Evolutionary conservation across 1,284 basidiomycete genomes (phyloP).

Genomic region (Marasmius oreades): DNA sequence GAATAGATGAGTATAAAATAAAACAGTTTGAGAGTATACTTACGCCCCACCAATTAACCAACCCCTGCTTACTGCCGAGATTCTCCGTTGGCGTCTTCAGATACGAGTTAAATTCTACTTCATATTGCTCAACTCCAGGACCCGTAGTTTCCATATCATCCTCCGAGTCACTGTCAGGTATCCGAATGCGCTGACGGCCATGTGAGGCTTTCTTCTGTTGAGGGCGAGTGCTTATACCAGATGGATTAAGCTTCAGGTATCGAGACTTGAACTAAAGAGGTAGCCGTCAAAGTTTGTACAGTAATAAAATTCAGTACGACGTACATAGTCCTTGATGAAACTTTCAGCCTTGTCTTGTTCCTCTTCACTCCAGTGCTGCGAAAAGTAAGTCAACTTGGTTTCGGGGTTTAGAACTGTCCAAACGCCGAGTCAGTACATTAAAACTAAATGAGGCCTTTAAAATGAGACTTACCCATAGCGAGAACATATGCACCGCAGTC

Average conservation of each 20-base stretch:
- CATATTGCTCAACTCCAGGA: constrained; percentile 14
- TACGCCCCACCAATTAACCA: constrained; percentile 32
- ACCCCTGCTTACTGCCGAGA: constrained; percentile 16
- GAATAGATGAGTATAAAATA: neutral
- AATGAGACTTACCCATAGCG: too few species aligned
- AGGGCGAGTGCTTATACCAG: neutral
- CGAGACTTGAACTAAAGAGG: neutral
- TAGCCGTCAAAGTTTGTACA: constrained; percentile 3
- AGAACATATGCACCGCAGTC: too few species aligned
- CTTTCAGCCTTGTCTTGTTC: neutral
- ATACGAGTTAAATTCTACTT: constrained; percentile 23
- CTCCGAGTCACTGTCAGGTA: neutral
- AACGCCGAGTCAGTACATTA: too few species aligned
- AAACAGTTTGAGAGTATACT: constrained; percentile 9
- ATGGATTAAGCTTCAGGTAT: neutral
- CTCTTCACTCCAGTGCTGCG: neutral
- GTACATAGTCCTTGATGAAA: constrained; percentile 10
- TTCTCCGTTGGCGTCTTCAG: constrained; percentile 19
- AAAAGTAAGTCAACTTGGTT: too few species aligned
- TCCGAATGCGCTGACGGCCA: neutral
- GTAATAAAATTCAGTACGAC: constrained; percentile 8
- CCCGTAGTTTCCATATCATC: neutral
- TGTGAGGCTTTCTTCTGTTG: neutral
- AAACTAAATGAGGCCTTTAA: too few species aligned
- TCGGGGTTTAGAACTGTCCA: too few species aligned